These are phyloP conservation scores for Neurospora sublineolata DNA, from an alignment of 495 filamentous ascomycete species.

Conservation along the genomic window DNA sequence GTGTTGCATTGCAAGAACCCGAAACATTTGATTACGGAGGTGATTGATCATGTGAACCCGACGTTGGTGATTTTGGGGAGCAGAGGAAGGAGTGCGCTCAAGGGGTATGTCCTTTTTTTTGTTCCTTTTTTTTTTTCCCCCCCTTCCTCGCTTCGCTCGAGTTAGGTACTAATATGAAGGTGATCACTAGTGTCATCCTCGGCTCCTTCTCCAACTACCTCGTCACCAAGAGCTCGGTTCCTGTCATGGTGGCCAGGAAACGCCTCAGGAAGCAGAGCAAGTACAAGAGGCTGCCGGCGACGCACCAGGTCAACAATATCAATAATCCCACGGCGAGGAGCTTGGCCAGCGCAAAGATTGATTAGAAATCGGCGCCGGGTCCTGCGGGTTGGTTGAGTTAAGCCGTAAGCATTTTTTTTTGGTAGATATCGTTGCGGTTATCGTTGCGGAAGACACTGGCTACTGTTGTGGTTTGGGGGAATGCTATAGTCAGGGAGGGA, in stretches of 20 bases:
- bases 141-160: neutral
- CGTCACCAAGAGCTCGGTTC: slow-evolving; percentile 90
- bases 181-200: slow-evolving; percentile 56
- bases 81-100: slow-evolving; percentile 78
- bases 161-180: neutral
- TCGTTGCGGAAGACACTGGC: too few species aligned
- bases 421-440: neutral
- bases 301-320: slow-evolving; percentile 63
- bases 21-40: slow-evolving; percentile 72
- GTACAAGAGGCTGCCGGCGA: slow-evolving; percentile 43
- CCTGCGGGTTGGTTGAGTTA: neutral
- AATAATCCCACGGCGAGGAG: slow-evolving; percentile 49
- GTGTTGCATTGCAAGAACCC: slow-evolving; percentile 97
- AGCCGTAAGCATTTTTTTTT: neutral
- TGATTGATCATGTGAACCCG: slow-evolving; percentile 81
- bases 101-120: slow-evolving; percentile 56
- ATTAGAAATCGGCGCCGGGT: slow-evolving; percentile 28
- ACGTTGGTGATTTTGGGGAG: slow-evolving; percentile 92
- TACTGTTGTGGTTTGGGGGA: too few species aligned
- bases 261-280: slow-evolving; percentile 65
- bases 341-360: slow-evolving; percentile 53
- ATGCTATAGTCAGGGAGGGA: neutral
- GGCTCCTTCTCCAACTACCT: slow-evolving; percentile 96
- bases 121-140: neutral
- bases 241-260: slow-evolving; percentile 85